Base-by-base conservation (phyloP, 345 rosid genomes). In the Cardamine occulta region DNA sequence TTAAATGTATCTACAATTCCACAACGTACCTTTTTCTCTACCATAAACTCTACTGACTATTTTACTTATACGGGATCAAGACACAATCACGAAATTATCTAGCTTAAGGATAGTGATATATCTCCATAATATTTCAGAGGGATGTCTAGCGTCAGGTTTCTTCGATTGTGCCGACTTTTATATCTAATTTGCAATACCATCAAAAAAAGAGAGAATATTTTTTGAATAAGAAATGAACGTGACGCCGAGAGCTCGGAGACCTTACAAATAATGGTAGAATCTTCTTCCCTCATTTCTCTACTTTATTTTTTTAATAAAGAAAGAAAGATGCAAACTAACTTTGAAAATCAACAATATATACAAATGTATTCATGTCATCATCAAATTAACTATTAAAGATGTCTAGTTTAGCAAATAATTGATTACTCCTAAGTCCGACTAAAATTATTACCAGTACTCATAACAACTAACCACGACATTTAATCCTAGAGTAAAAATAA, bases 181-280 rank as follows among this genome's bases (percentile, higher is more conserved):
- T 34, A 45, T 17, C 3, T 75, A 52, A 42, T 54, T 53, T 54
- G 44, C 45, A 64, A 42, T 39, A 54, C 8, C 0, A 23, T 5
- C 10, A 19, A 3, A 9, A n/a, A 49, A 19, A 13, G 1, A 55
- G 9, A 19, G 75, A 55, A 77, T 73, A 49, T 78, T 78, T 72
- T 55, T 68, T 65, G 64, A 60, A 66, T 78, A 72, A 51, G 51
- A 78, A 72, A 52, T 23, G 60, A 73, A 72, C 57, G 63, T 72
- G 77, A 79, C 29, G 63, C 81, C 68, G 37, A 73, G 78, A 78
- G 74, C 80, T 77, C 1, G 80, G 80, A 70, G 80, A 56, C 71
- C 80, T 71, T 77, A 70, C 72, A 70, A 66, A 66, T 60, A 68
- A 66, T 78, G 6, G 55, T 59, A 51, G 77, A 66, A 67, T 78